Base-by-base conservation (phyloP, 495 filamentous ascomycete genomes). In the Penicillium ucsense region DNA sequence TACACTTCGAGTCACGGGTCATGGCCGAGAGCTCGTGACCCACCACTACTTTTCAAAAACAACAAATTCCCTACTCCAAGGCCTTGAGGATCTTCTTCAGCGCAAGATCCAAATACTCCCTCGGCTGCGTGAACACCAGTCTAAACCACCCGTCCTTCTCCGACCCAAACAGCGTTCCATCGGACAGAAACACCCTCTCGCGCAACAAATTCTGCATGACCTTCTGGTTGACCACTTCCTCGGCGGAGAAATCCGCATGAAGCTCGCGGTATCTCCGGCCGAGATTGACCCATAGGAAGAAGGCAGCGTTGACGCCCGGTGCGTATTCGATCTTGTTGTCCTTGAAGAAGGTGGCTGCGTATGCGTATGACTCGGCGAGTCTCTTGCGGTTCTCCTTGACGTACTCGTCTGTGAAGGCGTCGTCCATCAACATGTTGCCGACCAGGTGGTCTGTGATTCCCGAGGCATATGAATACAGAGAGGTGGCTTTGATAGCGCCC, bases 221-320 rank as follows among this genome's bases (percentile, higher is more conserved):
- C 20, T 6, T 45, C 3, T 65, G 55, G 8, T 49, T 53, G 28
- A 65, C 31, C 39, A 57, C 43, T 11, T 44, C 53, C 34, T 34
- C 46, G 10, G 41, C 66, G 44, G 35, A 57, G 39, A 48, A 53
- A 40, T 50, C 64, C 9, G 49, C 52, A 57, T 51, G 65, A 38
- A 54, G 35, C 33, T 65, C 55, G 8, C 48, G 50, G 47, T 65
- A 71, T 27, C 39, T 68, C 50, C 60, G 59, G 5, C 72, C 60
- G 31, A 84, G 56, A 61, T 83, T 68, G 3, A 77, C 54, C 81
- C 81, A 83, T 6, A 84, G 52, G 53, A 83, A 84, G 45, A 84
- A 73, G 0, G 67, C 80, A 5, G 77, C 78, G 60, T 79, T 51
- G 45, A 66, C 45, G 38, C 65, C 47, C 6, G 46, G 40, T 7